Base-by-base conservation (phyloP, 176 grass and related monocot species). In the Lolium rigidum region DNA sequence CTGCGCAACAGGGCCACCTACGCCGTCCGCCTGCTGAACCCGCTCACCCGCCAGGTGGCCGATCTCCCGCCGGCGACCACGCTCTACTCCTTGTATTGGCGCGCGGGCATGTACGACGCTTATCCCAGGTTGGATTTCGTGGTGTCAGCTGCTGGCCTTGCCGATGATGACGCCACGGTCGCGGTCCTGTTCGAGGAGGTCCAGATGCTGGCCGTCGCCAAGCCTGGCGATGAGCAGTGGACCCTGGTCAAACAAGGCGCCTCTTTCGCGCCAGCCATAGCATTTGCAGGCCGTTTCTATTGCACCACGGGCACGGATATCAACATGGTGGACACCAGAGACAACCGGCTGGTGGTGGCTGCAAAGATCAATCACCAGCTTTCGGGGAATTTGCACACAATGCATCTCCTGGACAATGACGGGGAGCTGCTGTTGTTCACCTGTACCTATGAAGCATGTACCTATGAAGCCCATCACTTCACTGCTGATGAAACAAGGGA, bases 1-100 rank as follows among this genome's bases (percentile, higher is more conserved):
- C 62, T 81, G 0, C 2, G 51, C 44, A 26, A 68, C 79, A 49
- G 20, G 63, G 2, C 1, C 26, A 54, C 26, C 0, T n/a, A 12
- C 63, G 80, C 9, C 5, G 6, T 69, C 63, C 47, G 80, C 10
- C 16, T 55, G 17, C 48, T 82, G 2, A 83, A 83, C 55, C 82
- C 54, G 38, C 9, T 28, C 82, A 83, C 39, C 2, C 17, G 54
- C 14, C 69, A 48, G 37, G 38, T 6, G 38, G 2, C 2, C 15
- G 69, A 74, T 3, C 15, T 83, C 39, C 52, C 52, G 52, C 52
- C 52, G 52, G 52, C 16, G 14, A 17, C 52, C 52, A 17, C 52
- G 4, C 52, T 17, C 17, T 17, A 55, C 52, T 4, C 15, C 15
- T 11, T 50, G 48, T 50, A 50, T 3, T 13, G 10, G 10, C 10